Evolutionary conservation across 202 grass and related monocot species (phyloP), one percentile per base, ranked within the genome.

Genomic region (Carex arenaria): DNA sequence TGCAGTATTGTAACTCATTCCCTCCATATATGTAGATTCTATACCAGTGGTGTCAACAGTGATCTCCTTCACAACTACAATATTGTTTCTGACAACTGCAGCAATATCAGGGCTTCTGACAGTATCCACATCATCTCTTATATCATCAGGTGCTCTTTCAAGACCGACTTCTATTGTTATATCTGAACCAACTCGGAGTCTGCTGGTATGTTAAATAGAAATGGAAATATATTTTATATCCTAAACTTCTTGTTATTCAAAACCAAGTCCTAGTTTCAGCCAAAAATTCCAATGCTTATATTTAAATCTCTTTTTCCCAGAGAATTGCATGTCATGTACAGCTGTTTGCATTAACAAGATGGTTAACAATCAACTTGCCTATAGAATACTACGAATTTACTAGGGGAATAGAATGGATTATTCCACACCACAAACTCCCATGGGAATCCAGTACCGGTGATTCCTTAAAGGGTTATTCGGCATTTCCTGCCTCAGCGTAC

Each of bases 371-470:
- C 30, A 88, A 91, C 17, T 72, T 99, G 68, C 91, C 96, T 1
- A 84, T 99, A 5, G 96, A 93, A 85, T 99, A 95, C 85, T 99
- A 95, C 60, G 96, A 99, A 88, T 85, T 99, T 38, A 80, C 91
- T 61, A 93, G 86, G 83, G 96, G 93, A 60, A 82, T 99, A 40
- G 88, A 95, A 10, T 99, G 96, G 96, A 89, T 51, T 32, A 99
- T 99, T 60, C 96, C 96, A 0, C 90, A 94, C 85, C 79, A 89
- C 45, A 75, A 38, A 57, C 96, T 99, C 42, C 96, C 96, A 57
- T 99, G 96, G 96, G 91, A 99, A 59, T 82, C 88, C 18, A 83
- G 80, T 43, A 82, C 80, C 17, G 82, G 90, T 22, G 91, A 93
- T 60, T 88, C 93, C 3, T 89, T 86, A 34, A 57, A 87, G n/a